Percentiles rank a stretch among this genome's conserved stretches.
Conservation (phyloP, 1,284 basidiomycete genomes). For the Rhodotorula sp. region DNA sequence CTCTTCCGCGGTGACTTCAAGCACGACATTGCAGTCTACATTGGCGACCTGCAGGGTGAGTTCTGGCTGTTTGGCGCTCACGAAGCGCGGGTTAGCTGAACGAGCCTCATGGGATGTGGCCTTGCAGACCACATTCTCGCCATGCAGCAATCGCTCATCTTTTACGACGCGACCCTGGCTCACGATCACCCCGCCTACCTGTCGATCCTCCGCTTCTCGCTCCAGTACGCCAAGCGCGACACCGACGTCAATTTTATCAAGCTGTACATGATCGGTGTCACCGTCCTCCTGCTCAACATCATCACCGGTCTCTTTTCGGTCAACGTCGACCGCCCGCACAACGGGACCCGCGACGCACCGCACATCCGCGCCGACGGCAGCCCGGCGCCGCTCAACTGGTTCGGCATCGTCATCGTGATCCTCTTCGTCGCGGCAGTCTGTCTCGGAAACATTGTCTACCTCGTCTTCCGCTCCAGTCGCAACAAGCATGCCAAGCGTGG, state of each 20-base stretch:
- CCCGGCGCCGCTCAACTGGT: slow-evolving; percentile 44
- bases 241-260: slow-evolving; percentile 67
- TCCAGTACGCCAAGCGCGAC: slow-evolving; percentile 61
- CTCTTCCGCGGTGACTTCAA: slow-evolving; percentile 33
- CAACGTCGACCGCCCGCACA: slow-evolving; percentile 3
- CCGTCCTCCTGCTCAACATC: slow-evolving; percentile 67
- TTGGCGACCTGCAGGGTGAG: slow-evolving; percentile 87
- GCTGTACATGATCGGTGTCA: slow-evolving; percentile 66
- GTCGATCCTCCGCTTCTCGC: slow-evolving; percentile 66
- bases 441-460: slow-evolving; percentile 43
- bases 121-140: slow-evolving; percentile 80
- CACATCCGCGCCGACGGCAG: slow-evolving; percentile 32
- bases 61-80: slow-evolving; percentile 3
- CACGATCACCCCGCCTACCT: slow-evolving; percentile 85
- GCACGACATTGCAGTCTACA: slow-evolving; percentile 61
- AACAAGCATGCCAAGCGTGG: slow-evolving; percentile 43
- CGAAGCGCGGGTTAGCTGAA: not conserved
- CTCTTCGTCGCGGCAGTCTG: slow-evolving; percentile 45
- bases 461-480: slow-evolving; percentile 49
- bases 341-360: not conserved
- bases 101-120: not conserved
- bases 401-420: slow-evolving; percentile 46
- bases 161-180: slow-evolving; percentile 83
- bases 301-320: slow-evolving; percentile 51
- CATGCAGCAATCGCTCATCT: slow-evolving; percentile 77